phyloP scores from a whole-genome alignment of 2,329 filamentous ascomycete genomes.

The Curvularia eragrostidis region DNA sequence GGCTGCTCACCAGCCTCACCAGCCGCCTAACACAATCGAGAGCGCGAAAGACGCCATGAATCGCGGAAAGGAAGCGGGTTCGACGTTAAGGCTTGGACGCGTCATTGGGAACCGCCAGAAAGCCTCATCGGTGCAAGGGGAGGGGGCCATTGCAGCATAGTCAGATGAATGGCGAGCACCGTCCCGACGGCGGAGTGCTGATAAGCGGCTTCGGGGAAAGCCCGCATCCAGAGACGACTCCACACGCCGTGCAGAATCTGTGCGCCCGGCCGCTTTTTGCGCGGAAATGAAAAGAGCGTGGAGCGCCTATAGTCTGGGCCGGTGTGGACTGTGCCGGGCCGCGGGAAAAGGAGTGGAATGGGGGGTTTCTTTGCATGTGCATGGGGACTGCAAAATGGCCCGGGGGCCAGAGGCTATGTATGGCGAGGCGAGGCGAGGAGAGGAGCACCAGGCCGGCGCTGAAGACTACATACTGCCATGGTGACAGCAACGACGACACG shows the following conservation, averaged over 20 bases:
- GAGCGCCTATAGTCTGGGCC: conserved; percentile 28
- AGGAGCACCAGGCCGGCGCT: conserved; percentile 3
- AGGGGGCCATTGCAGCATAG: conserved; percentile 7
- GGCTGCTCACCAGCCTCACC: conserved; percentile 14
- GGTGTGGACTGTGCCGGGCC: conserved; percentile 20
- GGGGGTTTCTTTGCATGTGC: background rate
- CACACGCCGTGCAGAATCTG: conserved; percentile 34
- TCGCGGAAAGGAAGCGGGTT: background rate
- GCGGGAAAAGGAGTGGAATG: conserved; percentile 23
- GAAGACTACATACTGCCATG: background rate
- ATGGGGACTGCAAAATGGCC: background rate
- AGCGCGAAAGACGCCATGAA: conserved; percentile 4
- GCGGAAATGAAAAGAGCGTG: conserved; percentile 42
- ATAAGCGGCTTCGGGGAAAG: conserved; percentile 16
- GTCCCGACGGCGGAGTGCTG: conserved; percentile 20
- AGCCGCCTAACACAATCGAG: conserved; percentile 7
- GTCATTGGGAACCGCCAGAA: background rate
- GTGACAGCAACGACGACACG: background rate
- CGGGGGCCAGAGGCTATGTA: conserved; percentile 1
- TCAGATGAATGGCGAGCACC: conserved; percentile 24
- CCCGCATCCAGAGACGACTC: conserved; percentile 27
- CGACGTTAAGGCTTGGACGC: conserved; percentile 6
- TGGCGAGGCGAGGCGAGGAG: conserved; percentile 9
- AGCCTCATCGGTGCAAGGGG: conserved; percentile 3
- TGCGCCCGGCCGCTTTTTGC: conserved; percentile 36